Evolutionary conservation across 352 stramenopile species (phyloP), one percentile per base, ranked within the genome.

Genomic region (Pythium angustatum): DNA sequence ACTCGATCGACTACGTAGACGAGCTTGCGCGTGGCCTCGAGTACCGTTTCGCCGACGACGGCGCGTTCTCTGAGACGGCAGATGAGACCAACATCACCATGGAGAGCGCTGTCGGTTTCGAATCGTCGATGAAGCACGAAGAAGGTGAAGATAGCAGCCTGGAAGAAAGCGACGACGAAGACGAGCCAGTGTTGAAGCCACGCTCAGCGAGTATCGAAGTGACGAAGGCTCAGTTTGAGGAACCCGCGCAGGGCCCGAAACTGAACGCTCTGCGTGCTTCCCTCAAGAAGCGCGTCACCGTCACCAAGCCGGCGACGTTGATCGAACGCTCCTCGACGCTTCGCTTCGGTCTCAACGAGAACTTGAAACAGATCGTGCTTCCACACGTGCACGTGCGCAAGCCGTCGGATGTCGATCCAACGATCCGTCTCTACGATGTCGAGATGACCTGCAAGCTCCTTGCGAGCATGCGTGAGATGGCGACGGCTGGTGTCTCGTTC

Each of bases 391-490:
- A 93, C 71, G 76, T 95, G 11, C 81, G 86, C 65, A 93, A 90
- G 60, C 69, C 74, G 10, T 90, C 84, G 12, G 70, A 83, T 31
- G 78, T 87, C 24, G 86, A 95, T 64, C 86, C 84, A 12, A 93
- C 85, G 0, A 86, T 91, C 48, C 84, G 86, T 44, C 65, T 95
- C 45, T 90, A 91, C 53, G 85, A 96, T 63, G 84, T 91, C 15
- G 80, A 91, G 58, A 79, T 85, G 34, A 95, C 88, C 21, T 89
- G 85, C 44, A 69, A 83, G 69, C 64, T 95, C 47, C 73, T 96
- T 28, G 78, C 80, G 28, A 90, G 82, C 66, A 92, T 96, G 85
- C 82, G 81, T 26, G 87, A 95, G 56, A 93, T 96, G 78, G 88
- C 88, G 1, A 84, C 83, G 8, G 79, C 77, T 17, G 88, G 88